phyloP scores from a whole-genome alignment of 73 alveolate genomes.

The Durusdinium trenchii region DNA sequence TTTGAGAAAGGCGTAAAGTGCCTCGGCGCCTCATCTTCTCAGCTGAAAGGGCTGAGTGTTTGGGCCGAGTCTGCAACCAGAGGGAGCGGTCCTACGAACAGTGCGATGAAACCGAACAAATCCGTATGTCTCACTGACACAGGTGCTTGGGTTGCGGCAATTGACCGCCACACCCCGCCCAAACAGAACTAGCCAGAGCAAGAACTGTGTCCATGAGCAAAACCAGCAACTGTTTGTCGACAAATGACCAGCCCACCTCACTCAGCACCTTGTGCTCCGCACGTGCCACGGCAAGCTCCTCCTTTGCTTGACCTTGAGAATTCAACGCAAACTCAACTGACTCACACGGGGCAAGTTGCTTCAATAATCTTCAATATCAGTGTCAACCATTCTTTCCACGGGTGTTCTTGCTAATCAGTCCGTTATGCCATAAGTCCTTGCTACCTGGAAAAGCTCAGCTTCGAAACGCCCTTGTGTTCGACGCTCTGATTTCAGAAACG shows the following conservation, averaged over 20 bases:
- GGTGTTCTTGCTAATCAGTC: not conserved
- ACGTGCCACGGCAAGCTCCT: conserved; percentile 84
- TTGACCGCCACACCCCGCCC: too few species aligned
- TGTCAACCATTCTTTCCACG: not conserved
- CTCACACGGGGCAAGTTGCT: not conserved
- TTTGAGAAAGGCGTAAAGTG: too few species aligned
- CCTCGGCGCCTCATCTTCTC: not conserved
- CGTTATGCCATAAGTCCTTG: not conserved
- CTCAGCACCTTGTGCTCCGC: conserved; percentile 66
- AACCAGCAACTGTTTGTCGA: not conserved
- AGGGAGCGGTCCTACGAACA: conserved; percentile 21
- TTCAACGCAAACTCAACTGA: not conserved
- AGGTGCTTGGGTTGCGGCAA: too few species aligned
- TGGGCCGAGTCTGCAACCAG: conserved; percentile 49
- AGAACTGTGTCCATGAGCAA: not conserved
- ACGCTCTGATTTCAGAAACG: conserved; percentile 23
- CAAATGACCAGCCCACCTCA: conserved; percentile 16
- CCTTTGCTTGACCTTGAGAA: conserved; percentile 20
- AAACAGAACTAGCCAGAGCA: too few species aligned
- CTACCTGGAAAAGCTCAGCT: not conserved
- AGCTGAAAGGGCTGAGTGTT: not conserved
- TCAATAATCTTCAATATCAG: not conserved
- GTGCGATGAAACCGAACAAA: too few species aligned
- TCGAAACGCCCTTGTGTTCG: conserved; percentile 27
- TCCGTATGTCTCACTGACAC: too few species aligned